A percentile compares a stretch with the other conserved stretches of the same genome.
phyloP scores from a whole-genome alignment of 345 rosid species.

The Dipteronia sinensis region DNA sequence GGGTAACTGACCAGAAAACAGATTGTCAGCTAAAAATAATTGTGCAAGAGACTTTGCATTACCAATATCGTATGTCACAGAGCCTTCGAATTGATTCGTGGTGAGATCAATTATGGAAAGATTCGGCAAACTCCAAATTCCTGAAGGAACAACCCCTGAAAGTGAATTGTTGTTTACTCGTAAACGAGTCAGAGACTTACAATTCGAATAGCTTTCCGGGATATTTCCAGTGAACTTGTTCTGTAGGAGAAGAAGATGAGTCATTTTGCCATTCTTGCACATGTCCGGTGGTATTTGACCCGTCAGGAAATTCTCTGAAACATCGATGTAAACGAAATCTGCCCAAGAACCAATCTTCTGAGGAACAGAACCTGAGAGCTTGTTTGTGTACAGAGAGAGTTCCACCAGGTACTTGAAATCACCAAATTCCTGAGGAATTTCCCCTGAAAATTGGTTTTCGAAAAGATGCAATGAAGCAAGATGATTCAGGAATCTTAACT shows the following conservation, averaged over 20 bases:
- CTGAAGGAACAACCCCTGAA: constrained; percentile 57
- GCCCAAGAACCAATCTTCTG: constrained; percentile 66
- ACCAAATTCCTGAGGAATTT: constrained; percentile 68
- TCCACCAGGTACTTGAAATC: constrained; percentile 54
- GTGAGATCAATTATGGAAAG: constrained; percentile 58
- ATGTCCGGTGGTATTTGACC: constrained; percentile 81
- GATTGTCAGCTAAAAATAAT: constrained; percentile 50
- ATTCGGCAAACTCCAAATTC: constrained; percentile 80
- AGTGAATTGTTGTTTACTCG: constrained; percentile 69
- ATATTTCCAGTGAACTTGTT: constrained; percentile 66
- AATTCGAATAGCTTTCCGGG: constrained; percentile 57
- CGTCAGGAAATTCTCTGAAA: constrained; percentile 71
- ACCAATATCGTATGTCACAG: constrained; percentile 48
- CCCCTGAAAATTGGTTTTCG: constrained; percentile 64
- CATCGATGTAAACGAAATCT: constrained; percentile 52
- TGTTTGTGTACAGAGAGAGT: constrained; percentile 65
- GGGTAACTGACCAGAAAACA: constrained; percentile 66
- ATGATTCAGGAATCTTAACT: constrained; percentile 45
- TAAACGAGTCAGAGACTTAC: constrained; percentile 58
- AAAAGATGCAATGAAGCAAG: constrained; percentile 61
- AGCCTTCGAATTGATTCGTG: constrained; percentile 64
- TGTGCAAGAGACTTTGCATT: constrained; percentile 61
- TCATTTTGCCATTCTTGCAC: constrained; percentile 71
- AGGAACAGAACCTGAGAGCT: constrained; percentile 71
- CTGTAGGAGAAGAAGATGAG: constrained; percentile 57